A percentile compares a stretch with the other conserved stretches of the same genome.
Evolutionary conservation across 345 rosid species (phyloP).

Genomic region (Theobroma cacao): DNA sequence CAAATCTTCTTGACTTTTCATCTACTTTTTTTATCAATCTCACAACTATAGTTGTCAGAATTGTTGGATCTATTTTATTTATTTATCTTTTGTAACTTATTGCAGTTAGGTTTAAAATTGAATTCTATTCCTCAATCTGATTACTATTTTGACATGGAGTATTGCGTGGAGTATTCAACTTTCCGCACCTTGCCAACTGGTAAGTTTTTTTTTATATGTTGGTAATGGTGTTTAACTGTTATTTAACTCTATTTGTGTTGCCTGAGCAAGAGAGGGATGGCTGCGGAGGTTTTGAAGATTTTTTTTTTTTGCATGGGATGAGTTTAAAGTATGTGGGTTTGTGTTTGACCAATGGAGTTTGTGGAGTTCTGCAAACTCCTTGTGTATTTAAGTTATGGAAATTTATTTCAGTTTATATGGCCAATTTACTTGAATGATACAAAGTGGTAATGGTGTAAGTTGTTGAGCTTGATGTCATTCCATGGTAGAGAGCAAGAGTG

Average conservation of each 20-base stretch:
- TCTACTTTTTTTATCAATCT: constrained; percentile 5
- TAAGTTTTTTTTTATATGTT: constrained; percentile 31
- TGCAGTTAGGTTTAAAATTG: constrained; percentile 58
- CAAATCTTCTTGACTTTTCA: constrained; percentile 1
- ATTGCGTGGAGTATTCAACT: constrained; percentile 85
- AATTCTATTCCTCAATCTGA: constrained; percentile 33
- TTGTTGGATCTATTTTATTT: constrained; percentile 3
- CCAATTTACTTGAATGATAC: neutral
- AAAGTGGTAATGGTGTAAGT: neutral
- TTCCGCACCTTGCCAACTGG: constrained; percentile 56
- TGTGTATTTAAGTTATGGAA: too few relatives aligned
- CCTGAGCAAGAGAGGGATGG: neutral
- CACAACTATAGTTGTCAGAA: neutral
- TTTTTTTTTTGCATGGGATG: neutral
- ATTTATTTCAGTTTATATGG: neutral
- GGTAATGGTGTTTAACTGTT: constrained; percentile 5
- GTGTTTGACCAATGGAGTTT: neutral
- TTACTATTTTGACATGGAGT: constrained; percentile 92
- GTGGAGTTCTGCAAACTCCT: neutral
- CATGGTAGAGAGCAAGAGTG: neutral
- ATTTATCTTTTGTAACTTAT: constrained; percentile 17
- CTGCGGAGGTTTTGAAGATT: neutral
- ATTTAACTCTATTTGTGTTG: neutral
- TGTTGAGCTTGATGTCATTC: neutral
- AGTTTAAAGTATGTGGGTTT: neutral